Conservation (phyloP, 2,329 filamentous ascomycete species). For the Gnomoniopsis smithogilvyi region DNA sequence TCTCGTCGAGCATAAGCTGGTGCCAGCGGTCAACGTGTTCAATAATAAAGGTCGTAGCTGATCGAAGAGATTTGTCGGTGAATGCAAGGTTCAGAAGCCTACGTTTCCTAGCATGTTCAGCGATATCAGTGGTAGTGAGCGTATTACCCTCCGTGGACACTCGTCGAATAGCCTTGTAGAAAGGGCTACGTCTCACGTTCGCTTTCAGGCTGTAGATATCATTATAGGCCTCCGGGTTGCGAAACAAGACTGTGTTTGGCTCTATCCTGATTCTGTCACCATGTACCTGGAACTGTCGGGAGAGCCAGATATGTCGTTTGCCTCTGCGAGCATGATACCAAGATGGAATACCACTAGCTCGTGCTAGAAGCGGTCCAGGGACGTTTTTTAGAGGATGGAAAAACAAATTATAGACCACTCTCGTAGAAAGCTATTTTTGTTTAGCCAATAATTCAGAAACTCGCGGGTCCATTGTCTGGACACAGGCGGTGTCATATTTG, state of each 20-base stretch:
- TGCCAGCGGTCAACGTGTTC: constrained; percentile 24
- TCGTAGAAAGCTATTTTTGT: background rate
- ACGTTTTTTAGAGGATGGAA: constrained; percentile 23
- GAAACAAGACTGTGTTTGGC: constrained; percentile 22
- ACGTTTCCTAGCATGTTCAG: constrained; percentile 14
- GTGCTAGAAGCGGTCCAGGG: constrained; percentile 23
- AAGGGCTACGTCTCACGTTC: constrained; percentile 22
- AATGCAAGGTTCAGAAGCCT: constrained; percentile 22
- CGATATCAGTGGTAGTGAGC: constrained; percentile 19
- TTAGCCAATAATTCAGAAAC: too few species aligned
- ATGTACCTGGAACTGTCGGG: constrained; percentile 21
- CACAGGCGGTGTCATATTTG: too few species aligned
- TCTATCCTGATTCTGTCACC: constrained; percentile 19
- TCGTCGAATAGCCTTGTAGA: constrained; percentile 18
- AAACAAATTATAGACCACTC: constrained; percentile 21
- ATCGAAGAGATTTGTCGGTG: constrained; percentile 21
- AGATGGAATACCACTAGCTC: constrained; percentile 21
- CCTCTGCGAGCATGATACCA: constrained; percentile 21
- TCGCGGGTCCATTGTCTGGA: too few species aligned
- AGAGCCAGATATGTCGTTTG: constrained; percentile 23
- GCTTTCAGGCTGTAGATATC: constrained; percentile 23
- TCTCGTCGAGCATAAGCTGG: constrained; percentile 16
- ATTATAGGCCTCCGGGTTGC: constrained; percentile 18
- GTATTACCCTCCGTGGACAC: constrained; percentile 11
- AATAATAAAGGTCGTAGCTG: constrained; percentile 20